Percentiles rank a stretch among this genome's conserved stretches.
Conservation (phyloP, 371 early-diverging fungal genomes). For the Mortierella sp. region DNA sequence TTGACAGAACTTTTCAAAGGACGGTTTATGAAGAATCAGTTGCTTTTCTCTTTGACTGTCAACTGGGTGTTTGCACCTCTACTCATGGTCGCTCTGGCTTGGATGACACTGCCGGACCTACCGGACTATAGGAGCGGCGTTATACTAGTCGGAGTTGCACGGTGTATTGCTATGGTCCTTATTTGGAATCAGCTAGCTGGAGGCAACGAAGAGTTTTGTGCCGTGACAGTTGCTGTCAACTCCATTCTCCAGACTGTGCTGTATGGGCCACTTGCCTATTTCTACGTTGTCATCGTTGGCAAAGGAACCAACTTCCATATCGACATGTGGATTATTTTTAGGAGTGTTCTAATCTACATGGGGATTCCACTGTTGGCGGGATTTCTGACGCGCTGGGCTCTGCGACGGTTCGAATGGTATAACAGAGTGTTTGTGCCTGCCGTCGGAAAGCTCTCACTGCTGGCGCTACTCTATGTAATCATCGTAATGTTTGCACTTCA, state of each 20-base stretch:
- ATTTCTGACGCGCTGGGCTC: slow-evolving; percentile 61
- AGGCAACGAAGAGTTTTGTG: slow-evolving; percentile 74
- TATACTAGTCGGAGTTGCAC: slow-evolving; percentile 72
- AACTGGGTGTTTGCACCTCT: slow-evolving; percentile 81
- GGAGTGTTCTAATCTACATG: slow-evolving; percentile 73
- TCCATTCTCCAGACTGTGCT: slow-evolving; percentile 74
- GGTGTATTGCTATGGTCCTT: slow-evolving; percentile 87
- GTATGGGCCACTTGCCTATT: slow-evolving; percentile 69
- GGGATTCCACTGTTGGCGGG: slow-evolving; percentile 77
- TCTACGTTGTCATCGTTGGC: slow-evolving; percentile 66
- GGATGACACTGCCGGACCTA: slow-evolving; percentile 77
- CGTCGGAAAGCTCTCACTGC: slow-evolving; percentile 64
- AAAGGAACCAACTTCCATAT: slow-evolving; percentile 53
- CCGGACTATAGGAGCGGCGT: slow-evolving; percentile 76
- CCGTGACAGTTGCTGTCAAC: slow-evolving; percentile 77
- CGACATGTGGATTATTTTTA: slow-evolving; percentile 66
- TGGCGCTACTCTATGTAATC: slow-evolving; percentile 76
- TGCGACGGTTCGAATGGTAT: slow-evolving; percentile 64
- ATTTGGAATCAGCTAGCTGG: slow-evolving; percentile 79
- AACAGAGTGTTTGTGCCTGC: slow-evolving; percentile 62
- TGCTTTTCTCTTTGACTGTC: slow-evolving; percentile 64
- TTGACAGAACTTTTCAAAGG: slow-evolving; percentile 56
- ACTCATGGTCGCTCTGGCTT: slow-evolving; percentile 77
- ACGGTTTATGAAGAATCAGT: slow-evolving; percentile 56
- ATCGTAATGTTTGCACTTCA: slow-evolving; percentile 82